phyloP scores from a whole-genome alignment of 2,329 filamentous ascomycete genomes.

The Aspergillus viridinutans region DNA sequence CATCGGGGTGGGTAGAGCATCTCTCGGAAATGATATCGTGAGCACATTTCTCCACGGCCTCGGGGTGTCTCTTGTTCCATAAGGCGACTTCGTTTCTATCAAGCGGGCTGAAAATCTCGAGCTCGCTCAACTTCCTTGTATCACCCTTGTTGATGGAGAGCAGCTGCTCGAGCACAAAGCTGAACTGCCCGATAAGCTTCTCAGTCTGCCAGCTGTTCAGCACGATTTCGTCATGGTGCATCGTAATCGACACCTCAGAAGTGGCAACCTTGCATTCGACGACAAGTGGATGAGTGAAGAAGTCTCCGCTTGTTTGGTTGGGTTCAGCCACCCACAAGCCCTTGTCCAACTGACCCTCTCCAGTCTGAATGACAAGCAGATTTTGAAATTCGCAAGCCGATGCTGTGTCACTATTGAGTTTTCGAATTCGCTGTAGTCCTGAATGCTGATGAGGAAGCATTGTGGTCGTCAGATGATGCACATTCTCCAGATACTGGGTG shows the following conservation, averaged over 20 bases:
- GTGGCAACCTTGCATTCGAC: conserved; percentile 58
- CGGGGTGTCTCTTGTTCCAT: conserved; percentile 29
- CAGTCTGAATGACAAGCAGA: conserved; percentile 41
- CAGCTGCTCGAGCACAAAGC: conserved; percentile 31
- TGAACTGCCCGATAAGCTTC: conserved; percentile 51
- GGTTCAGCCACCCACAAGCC: conserved; percentile 29
- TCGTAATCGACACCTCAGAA: conserved; percentile 55
- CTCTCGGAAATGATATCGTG: conserved; percentile 32
- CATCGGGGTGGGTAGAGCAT: conserved; percentile 20
- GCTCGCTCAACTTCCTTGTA: conserved; percentile 19
- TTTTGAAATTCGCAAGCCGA: conserved; percentile 47
- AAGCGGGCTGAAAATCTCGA: conserved; percentile 30
- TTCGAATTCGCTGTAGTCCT: conserved; percentile 51
- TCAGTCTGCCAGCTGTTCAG: conserved; percentile 52
- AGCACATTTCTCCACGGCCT: conserved; percentile 25
- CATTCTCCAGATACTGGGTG: conserved; percentile 50
- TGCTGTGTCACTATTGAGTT: conserved; percentile 47
- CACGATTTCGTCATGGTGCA: conserved; percentile 62
- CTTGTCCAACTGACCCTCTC: conserved; percentile 19
- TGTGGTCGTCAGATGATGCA: conserved; percentile 54
- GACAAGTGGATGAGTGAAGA: conserved; percentile 60
- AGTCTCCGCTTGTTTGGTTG: conserved; percentile 56
- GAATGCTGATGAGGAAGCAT: conserved; percentile 64
- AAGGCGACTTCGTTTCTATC: conserved; percentile 29
- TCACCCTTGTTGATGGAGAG: conserved; percentile 21